phyloP scores from a whole-genome alignment of 306 rosid species.

The Lithocarpus polystachyus region DNA sequence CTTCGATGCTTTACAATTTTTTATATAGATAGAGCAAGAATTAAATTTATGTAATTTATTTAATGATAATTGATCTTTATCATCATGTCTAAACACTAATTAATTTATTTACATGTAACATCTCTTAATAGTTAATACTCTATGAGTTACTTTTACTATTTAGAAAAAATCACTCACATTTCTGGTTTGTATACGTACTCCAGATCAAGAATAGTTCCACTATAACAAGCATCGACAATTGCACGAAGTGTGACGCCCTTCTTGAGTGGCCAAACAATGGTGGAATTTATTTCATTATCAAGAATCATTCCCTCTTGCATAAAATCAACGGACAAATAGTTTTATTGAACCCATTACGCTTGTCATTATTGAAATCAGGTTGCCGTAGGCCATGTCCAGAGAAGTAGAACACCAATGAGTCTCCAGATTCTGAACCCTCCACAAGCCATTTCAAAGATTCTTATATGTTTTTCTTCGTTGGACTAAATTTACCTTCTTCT shows the following conservation, averaged over 20 bases:
- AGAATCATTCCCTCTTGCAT: conserved; percentile 54
- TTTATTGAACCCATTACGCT: conserved; percentile 64
- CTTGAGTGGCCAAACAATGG: conserved; percentile 71
- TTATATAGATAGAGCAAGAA: no score
- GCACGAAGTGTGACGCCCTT: conserved; percentile 64
- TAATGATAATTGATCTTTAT: no score
- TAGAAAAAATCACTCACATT: conserved; percentile 36
- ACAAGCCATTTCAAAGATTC: conserved; percentile 70
- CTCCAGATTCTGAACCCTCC: conserved; percentile 56
- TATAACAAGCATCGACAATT: conserved; percentile 81
- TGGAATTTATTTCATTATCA: conserved; percentile 59
- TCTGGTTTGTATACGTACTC: conserved; percentile 34
- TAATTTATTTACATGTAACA: no score
- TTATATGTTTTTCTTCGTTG: conserved; percentile 69
- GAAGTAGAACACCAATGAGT: conserved; percentile 77
- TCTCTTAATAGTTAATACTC: no score
- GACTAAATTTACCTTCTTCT: conserved; percentile 23
- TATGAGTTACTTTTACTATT: no score
- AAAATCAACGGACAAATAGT: conserved; percentile 68
- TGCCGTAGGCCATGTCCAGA: conserved; percentile 84
- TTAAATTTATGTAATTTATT: no score
- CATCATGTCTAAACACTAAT: no score
- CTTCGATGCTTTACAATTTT: no score
- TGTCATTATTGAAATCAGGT: conserved; percentile 58
- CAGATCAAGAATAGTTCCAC: conserved; percentile 86